phyloP scores from a whole-genome alignment of 768 basidiomycete species.

The Tricholoma sp. region DNA sequence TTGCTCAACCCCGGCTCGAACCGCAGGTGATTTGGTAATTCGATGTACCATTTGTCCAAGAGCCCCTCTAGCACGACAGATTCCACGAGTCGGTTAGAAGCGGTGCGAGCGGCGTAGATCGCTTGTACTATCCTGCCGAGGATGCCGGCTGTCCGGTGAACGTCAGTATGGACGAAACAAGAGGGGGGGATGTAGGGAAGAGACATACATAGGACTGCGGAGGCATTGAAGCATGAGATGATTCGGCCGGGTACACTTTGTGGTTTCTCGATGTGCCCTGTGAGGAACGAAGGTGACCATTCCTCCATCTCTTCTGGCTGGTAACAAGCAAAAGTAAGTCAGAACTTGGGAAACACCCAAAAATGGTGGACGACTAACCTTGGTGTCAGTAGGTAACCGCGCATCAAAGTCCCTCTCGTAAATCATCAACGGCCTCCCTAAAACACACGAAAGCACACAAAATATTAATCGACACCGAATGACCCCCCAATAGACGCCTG shows the following conservation, averaged over 20 bases:
- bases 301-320: slow-evolving; percentile 64
- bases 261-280: slow-evolving; percentile 21
- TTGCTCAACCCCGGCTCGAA: slow-evolving; percentile 48
- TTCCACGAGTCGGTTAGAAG: slow-evolving; percentile 53
- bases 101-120: slow-evolving; percentile 62
- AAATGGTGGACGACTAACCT: slow-evolving; percentile 33
- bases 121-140: slow-evolving; percentile 63
- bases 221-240: slow-evolving; percentile 75
- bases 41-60: slow-evolving; percentile 72
- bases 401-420: slow-evolving; percentile 77
- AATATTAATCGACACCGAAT: no score
- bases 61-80: slow-evolving; percentile 50
- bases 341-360: no score
- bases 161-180: no score
- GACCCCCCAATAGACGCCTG: no score
- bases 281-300: slow-evolving; percentile 34
- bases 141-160: slow-evolving; percentile 48
- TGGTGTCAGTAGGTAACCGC: slow-evolving; percentile 52
- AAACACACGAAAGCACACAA: not conserved
- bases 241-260: slow-evolving; percentile 40
- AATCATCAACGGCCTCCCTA: slow-evolving; percentile 69
- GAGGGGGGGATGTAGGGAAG: no score
- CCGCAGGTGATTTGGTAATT: slow-evolving; percentile 63
- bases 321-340: no score
- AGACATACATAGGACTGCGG: slow-evolving; percentile 69